A percentile compares a stretch with the other conserved stretches of the same genome.
phyloP scores from a whole-genome alignment of 495 filamentous ascomycete species.

The Coniosporium apollinis region DNA sequence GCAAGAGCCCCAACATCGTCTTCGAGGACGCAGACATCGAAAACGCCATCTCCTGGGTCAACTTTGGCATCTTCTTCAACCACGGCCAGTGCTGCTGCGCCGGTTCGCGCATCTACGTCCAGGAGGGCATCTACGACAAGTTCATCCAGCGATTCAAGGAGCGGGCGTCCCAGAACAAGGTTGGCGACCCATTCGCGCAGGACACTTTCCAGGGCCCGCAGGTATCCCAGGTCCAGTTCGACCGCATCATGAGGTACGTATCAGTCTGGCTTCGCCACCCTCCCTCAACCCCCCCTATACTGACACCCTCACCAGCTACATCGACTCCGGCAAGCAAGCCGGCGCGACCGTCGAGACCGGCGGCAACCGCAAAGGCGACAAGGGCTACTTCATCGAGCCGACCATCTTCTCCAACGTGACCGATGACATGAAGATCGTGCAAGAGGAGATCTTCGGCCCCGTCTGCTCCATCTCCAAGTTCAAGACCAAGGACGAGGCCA shows the following conservation, averaged over 20 bases:
- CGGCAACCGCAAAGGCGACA: slow-evolving; percentile 72
- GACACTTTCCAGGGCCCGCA: slow-evolving; percentile 97
- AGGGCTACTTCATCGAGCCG: slow-evolving; percentile 96
- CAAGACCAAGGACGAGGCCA: slow-evolving; percentile 70
- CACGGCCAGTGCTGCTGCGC: slow-evolving; percentile 98
- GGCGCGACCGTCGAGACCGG: slow-evolving; percentile 76
- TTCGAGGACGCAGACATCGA: slow-evolving; percentile 94
- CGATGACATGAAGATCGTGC: slow-evolving; percentile 91
- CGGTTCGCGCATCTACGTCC: slow-evolving; percentile 88
- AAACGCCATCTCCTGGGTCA: slow-evolving; percentile 92
- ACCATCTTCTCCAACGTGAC: slow-evolving; percentile 90
- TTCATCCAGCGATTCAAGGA: slow-evolving; percentile 79
- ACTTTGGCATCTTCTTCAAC: slow-evolving; percentile 98
- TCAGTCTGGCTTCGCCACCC: too few species aligned
- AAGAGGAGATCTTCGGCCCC: slow-evolving; percentile 97
- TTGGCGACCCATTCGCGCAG: slow-evolving; percentile 78
- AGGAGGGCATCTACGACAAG: slow-evolving; percentile 91
- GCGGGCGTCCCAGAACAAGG: slow-evolving; percentile 63
- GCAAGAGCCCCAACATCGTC: slow-evolving; percentile 96
- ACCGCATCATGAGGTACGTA: slow-evolving; percentile 75
- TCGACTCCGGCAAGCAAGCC: slow-evolving; percentile 70
- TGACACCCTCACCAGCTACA: slow-evolving; percentile 40
- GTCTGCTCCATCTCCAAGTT: slow-evolving; percentile 92
- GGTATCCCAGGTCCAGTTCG: slow-evolving; percentile 86
- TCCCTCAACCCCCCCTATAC: too few species aligned